These are phyloP conservation scores for Scheffersomyces illinoinensis DNA, from an alignment of 1,139 yeast genomes.

Conservation along the genomic window DNA sequence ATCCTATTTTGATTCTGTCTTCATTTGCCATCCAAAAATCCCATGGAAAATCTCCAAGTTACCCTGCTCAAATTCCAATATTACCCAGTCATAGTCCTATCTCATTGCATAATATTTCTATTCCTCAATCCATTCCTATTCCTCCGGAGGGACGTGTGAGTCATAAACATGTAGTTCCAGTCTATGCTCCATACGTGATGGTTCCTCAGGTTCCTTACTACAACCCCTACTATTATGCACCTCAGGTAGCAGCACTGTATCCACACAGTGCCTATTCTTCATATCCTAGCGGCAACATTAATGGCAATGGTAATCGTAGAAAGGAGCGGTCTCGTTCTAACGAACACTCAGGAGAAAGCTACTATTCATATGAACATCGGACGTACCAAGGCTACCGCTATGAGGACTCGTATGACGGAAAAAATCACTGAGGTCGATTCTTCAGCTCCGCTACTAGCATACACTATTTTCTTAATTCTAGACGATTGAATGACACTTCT, in stretches of 20 bases:
- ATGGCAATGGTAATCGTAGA: neutral
- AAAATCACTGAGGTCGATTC: neutral
- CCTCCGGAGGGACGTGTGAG: neutral
- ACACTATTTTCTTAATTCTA: neutral
- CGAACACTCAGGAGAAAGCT: neutral
- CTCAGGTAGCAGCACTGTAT: neutral
- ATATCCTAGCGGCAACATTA: neutral
- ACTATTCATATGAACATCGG: neutral
- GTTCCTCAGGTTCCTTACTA: slow-evolving; percentile 3
- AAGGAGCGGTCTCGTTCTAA: neutral
- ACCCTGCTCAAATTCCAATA: neutral
- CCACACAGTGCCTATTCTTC: neutral
- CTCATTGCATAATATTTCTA: neutral
- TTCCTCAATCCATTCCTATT: neutral
- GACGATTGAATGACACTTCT: neutral
- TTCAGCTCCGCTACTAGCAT: neutral
- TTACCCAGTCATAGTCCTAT: neutral
- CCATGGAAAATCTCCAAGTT: slow-evolving; percentile 2
- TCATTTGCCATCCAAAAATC: slow-evolving; percentile 43
- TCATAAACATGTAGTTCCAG: neutral
- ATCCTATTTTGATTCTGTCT: slow-evolving; percentile 33
- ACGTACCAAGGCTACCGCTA: neutral
- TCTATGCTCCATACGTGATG: neutral
- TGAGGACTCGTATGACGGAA: neutral
- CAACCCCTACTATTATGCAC: slow-evolving; percentile 6